Evolutionary conservation across 73 alveolate genomes (phyloP), one percentile per base, ranked within the genome.

Genomic region (Durusdinium trenchii): DNA sequence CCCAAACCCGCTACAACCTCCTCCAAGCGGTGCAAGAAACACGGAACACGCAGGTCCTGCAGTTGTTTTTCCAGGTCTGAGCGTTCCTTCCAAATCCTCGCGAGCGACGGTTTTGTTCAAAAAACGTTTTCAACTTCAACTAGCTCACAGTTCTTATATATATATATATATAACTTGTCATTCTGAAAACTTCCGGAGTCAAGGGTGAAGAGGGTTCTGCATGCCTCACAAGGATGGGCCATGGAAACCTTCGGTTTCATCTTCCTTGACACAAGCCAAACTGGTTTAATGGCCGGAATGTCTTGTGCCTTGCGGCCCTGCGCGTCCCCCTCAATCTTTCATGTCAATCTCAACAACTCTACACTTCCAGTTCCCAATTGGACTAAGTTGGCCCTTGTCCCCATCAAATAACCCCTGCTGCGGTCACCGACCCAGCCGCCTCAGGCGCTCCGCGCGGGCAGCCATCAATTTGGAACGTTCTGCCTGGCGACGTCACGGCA

Each of bases 41-140:
- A 6, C 50, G 18, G 30, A 7, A 40, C 5, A 2, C 43, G 9
- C 40, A 4, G 14, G 46, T 64, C 97, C 97, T 91, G 97, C 30
- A 91, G 89, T 76, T 91, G 97, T n/a, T 91, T 91, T 45, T 67
- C 97, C 47, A 91, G 87, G 20, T 91, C 97, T 28, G 97, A 76
- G 38, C 83, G 83, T 54, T 91, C 97, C 32, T 91, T 50, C 97
- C 97, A 91, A 47, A 76, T 3, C 97, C 97, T 91, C 40, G 38
- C 50, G 61, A 40, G 6, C 43, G 45, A 45, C 2, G 28, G 42
- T 9, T 28, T 16, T 64, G 79, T n/a, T n/a, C n/a, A n/a, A n/a
- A n/a, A n/a, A n/a, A n/a, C n/a, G n/a, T n/a, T n/a, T n/a, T n/a
- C n/a, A n/a, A n/a, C n/a, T n/a, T n/a, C n/a, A n/a, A n/a, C n/a